Base-by-base conservation (phyloP, 1,284 basidiomycete genomes). In the Malassezia sp. region DNA sequence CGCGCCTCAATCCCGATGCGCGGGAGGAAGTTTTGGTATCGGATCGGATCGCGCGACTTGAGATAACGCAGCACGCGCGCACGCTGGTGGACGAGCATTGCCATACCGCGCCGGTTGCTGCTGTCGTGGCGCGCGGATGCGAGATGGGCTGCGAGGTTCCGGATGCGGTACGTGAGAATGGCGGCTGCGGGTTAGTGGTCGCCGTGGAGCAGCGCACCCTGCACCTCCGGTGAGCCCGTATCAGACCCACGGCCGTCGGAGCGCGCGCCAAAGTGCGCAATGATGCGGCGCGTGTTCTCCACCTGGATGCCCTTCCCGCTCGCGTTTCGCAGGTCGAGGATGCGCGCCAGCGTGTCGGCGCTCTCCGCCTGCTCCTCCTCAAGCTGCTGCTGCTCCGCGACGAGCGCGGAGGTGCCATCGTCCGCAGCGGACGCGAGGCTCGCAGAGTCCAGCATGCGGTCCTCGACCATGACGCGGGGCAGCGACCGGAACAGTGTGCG, bases 291-390 rank as follows among this genome's bases (percentile, higher is more conserved):
- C 51, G 82, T 77, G 71, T 95, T 95, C 72, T 89, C 85, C 55
- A 79, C 83, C 53, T 85, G 79, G 53, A 95, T 82, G 15, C 85
- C 86, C 37, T 74, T 75, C 29, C 85, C 84, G 61, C 82, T 84
- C 18, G 90, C 83, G 63, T 95, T 93, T 49, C 82, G 75, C 60
- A 96, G 73, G 71, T 93, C 89, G 37, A 88, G 73, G 29, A 89
- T 73, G 52, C 78, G 76, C 27, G 81, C 79, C 49, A 93, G 76
- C 54, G 74, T 71, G 49, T 79, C 79, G 9, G 77, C 77, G 71
- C 84, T 87, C 54, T 63, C 60, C 28, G 74, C 45, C 63, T 85
- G 81, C 37, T 69, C 71, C 18, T 47, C 41, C 37, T 62, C 55
- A 5, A 57, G 47, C 34, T 58, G 52, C 14, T 31, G 29, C 3